Evolutionary conservation across 2,329 filamentous ascomycete species (phyloP), one percentile per base, ranked within the genome.

Genomic region (Colletotrichum tabaci): DNA sequence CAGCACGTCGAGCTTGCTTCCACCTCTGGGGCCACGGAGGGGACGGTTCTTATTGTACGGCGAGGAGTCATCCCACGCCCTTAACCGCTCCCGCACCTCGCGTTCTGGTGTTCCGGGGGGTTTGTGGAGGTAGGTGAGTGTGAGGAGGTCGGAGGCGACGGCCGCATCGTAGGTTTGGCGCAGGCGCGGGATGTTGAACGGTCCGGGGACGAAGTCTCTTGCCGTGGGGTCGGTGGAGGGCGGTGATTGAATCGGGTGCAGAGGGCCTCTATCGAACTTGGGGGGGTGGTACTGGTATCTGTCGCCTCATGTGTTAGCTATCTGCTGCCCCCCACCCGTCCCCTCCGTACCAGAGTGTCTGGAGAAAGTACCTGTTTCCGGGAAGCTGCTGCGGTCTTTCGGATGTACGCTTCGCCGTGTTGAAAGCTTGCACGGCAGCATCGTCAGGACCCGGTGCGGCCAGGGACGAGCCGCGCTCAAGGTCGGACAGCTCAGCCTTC

Each of bases 11-110:
- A 97, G 84, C 63, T 89, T 88, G 74, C 94, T 90, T 74, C 91
- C 89, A 75, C 96, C 96, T 78, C 96, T 90, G 6, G 96, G 96
- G 1, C 92, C 94, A 74, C 96, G 92, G 75, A 94, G 89, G 5
- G 94, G 93, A 77, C 96, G 89, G 83, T 97, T 97, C 85, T 95
- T 94, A 87, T 95, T 95, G 84, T 99, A 99, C 2, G 96, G 96
- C 9, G 94, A 97, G 63, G 92, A 93, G 77, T 92, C 95, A 72
- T 96, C 93, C 96, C 96, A 99, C 77, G 89, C 85, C 68, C 96
- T 90, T 76, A 98, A 85, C 74, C 94, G 91, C 72, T 94, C 90
- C 73, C 87, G 84, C 64, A 84, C 82, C n/a, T 82, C 81, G 44
- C 79, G 77, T 75, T 80, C 87, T 79, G 84, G 80, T 8, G 92